These are phyloP conservation scores for Pogostemon cablin DNA, from an alignment of 257 asterid genomes.

Conservation along the genomic window DNA sequence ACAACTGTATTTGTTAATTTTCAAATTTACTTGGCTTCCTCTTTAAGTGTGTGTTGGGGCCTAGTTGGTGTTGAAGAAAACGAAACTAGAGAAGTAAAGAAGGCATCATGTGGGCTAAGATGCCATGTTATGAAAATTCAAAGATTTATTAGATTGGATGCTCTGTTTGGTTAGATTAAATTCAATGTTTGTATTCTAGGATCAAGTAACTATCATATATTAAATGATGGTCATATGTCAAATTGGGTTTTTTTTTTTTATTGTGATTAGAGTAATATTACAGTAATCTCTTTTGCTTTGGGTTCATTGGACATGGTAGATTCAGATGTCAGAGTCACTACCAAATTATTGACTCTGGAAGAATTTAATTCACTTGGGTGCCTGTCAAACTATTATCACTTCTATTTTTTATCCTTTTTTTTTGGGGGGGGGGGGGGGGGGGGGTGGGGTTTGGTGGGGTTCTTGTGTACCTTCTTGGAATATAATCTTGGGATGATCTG, in stretches of 20 bases:
- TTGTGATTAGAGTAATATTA: too few species aligned
- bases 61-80: background rate
- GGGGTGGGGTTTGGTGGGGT: too few species aligned
- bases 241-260: background rate
- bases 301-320: too few species aligned
- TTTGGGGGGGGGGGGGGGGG: too few species aligned
- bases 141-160: background rate
- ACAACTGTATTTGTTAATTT: background rate
- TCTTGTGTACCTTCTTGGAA: too few species aligned
- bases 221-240: constrained; percentile 8
- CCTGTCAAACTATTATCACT: too few species aligned
- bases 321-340: too few species aligned
- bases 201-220: constrained; percentile 8
- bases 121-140: background rate
- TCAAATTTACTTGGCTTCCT: background rate
- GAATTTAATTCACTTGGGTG: too few species aligned
- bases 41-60: background rate
- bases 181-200: constrained; percentile 21
- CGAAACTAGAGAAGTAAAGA: background rate
- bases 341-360: too few species aligned
- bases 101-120: constrained; percentile 14
- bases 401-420: too few species aligned
- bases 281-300: too few species aligned
- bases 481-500: too few species aligned
- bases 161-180: constrained; percentile 5